Evolutionary conservation across 2,329 filamentous ascomycete species (phyloP), one percentile per base, ranked within the genome.

Genomic region (Trichoderma atrobrunneum): DNA sequence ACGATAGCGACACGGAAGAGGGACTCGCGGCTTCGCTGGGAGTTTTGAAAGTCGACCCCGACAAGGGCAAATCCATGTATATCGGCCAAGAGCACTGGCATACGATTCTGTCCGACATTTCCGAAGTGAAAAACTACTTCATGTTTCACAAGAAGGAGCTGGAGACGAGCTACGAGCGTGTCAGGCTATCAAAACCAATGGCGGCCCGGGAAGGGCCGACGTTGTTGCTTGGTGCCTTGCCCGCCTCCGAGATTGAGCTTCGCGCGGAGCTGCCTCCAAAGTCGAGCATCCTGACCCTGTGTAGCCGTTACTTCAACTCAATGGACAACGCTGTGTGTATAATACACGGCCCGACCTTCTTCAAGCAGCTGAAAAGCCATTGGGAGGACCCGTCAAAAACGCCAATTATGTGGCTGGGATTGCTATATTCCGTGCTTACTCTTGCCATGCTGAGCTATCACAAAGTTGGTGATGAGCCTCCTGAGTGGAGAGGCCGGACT

Each of bases 71-170:
- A 80, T 91, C 92, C 28, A 89, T 93, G 83, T 97, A 96, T 79
- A 85, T 95, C 74, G 94, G 93, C 71, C 91, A 94, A 75, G 91
- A 93, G 70, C 92, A 96, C 80, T 97, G 94, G 93, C 91, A 93
- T 76, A 89, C 91, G 51, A 89, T 97, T 68, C 83, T 97, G 70
- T 87, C 89, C 76, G 93, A 95, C 81, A 96, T 99, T 74, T 87
- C 93, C 11, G 96, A 99, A 83, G 95, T 99, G 30, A 97, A 95
- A 79, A 95, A 92, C 76, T 98, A 96, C 82, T 98, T 97, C 78
- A 83, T 84, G 21, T 89, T 87, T 43, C 94, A 98, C 82, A 97
- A 96, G 80, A 95, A 96, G 78, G 94, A 98, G 75, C 87, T 95
- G 73, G 93, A 97, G 79, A 91, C 90, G 72, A 94, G 95, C 76